Conservation (phyloP, 805 yeast genomes). For the Zygotorulaspora chibaensis region DNA sequence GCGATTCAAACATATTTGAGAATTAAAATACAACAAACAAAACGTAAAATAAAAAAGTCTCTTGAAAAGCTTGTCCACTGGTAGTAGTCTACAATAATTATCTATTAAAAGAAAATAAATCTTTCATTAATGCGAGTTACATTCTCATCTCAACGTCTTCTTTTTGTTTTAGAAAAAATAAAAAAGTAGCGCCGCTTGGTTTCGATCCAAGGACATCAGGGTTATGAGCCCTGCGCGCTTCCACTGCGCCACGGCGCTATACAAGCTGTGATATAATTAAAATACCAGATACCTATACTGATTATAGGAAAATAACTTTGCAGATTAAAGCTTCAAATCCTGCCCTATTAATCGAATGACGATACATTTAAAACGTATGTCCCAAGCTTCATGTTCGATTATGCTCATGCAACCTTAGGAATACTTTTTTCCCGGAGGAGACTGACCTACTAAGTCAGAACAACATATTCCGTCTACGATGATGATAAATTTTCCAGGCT, state of each 20-base stretch:
- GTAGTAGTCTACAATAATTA: neutral
- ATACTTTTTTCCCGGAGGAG: too few relatives aligned
- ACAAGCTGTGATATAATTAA: neutral
- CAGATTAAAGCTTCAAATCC: neutral
- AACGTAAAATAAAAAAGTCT: neutral
- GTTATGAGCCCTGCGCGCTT: constrained; percentile 99
- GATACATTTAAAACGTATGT: too few relatives aligned
- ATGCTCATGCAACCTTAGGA: too few relatives aligned
- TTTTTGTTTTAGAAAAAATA: neutral
- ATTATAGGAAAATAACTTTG: too few relatives aligned
- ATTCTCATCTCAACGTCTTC: neutral
- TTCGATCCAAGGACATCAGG: constrained; percentile 98
- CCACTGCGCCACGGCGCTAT: constrained; percentile 98
- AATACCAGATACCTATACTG: neutral
- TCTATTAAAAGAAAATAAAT: neutral
- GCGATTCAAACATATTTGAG: constrained; percentile 12
- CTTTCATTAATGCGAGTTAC: neutral
- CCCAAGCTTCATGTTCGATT: too few relatives aligned
- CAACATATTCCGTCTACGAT: constrained; percentile 5
- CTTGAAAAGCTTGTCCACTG: neutral
- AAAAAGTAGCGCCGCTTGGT: constrained; percentile 79
- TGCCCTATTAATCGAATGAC: too few relatives aligned
- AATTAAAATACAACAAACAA: constrained; percentile 2
- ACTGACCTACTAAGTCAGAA: too few relatives aligned
- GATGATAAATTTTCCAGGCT: constrained; percentile 11